Evolutionary conservation across 805 yeast genomes (phyloP), one percentile per base, ranked within the genome.

Genomic region (Ogataea dorogensis): DNA sequence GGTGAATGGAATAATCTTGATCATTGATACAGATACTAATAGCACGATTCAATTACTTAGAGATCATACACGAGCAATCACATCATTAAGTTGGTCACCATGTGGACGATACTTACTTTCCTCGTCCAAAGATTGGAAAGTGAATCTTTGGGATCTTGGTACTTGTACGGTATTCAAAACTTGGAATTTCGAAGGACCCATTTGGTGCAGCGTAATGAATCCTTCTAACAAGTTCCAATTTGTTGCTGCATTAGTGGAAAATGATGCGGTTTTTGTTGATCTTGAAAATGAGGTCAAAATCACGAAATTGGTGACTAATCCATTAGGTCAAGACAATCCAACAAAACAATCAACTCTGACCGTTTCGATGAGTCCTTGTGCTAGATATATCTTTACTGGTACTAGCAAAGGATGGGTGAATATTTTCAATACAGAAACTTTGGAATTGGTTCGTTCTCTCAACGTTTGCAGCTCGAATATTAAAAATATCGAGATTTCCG

Each of bases 361-460:
- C 4, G 56, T 76, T 1, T 61, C 68, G 1, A 78, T 76, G 54
- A 70, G 73, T 23, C 73, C 73, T 2, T 53, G 67, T 33, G 88
- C 81, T 2, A 66, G 62, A 12, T 75, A 68, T 39, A 65, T 87
- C 2, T 62, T 86, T 23, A 66, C 81, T 0, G 97, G 96, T 0
- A 86, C 95, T 2, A 79, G 80, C 38, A 81, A 83, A 56, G 97
- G 97, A 1, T 73, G 78, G 72, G 48, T 89, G 10, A 79, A 79
- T 42, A 67, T 87, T 9, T 54, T 73, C 16, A 50, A 43, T 13
- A 43, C 60, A 1, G 25, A 34, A 3, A 43, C 57, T 0, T 43
- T 51, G 3, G 53, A 64, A 16, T 58, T 73, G 7, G 57, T 79
- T 2, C 68, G 69, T 40, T 49, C 55, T 4, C 22, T 50, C 9